A percentile compares a stretch with the other conserved stretches of the same genome.
Evolutionary conservation across 1,139 yeast species (phyloP).

Genomic region (Pneumocystis sp.): DNA sequence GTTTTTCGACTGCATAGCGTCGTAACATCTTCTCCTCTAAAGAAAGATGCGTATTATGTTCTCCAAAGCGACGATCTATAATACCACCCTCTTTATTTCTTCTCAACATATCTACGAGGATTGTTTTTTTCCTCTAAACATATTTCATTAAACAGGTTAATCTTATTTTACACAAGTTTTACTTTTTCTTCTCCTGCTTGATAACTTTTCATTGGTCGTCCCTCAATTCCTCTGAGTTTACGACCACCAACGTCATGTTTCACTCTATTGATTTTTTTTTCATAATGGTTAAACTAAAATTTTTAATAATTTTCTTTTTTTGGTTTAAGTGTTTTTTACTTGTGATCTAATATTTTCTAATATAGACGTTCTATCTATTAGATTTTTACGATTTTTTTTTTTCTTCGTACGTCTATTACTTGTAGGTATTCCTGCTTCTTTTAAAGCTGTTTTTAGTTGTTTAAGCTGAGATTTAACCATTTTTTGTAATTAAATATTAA

Average conservation of each 20-base stretch:
- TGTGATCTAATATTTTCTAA: conserved; percentile 8
- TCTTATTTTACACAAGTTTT: neutral
- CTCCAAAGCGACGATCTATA: conserved; percentile 85
- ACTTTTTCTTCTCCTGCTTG: conserved; percentile 55
- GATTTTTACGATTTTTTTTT: conserved; percentile 34
- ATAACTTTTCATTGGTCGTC: conserved; percentile 53
- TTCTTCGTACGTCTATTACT: conserved; percentile 24
- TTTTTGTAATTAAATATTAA: neutral
- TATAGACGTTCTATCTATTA: neutral
- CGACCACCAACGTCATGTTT: conserved; percentile 52
- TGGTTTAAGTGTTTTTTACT: conserved; percentile 51
- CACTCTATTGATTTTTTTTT: conserved; percentile 51
- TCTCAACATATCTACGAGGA: conserved; percentile 43
- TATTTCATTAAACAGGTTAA: conserved; percentile 2
- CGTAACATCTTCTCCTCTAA: conserved; percentile 91
- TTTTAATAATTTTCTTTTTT: conserved; percentile 45
- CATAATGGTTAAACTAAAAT: conserved; percentile 80
- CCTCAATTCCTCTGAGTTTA: conserved; percentile 47
- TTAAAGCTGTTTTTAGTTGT: neutral
- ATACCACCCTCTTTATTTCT: conserved; percentile 67
- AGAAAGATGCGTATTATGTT: conserved; percentile 51
- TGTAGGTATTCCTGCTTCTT: neutral
- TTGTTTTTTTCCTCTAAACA: conserved; percentile 43
- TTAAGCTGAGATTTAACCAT: neutral
- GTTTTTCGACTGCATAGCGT: conserved; percentile 81